Evolutionary conservation across 768 basidiomycete species (phyloP), one percentile per base, ranked within the genome.

Genomic region (Boletus rubroflammeus): DNA sequence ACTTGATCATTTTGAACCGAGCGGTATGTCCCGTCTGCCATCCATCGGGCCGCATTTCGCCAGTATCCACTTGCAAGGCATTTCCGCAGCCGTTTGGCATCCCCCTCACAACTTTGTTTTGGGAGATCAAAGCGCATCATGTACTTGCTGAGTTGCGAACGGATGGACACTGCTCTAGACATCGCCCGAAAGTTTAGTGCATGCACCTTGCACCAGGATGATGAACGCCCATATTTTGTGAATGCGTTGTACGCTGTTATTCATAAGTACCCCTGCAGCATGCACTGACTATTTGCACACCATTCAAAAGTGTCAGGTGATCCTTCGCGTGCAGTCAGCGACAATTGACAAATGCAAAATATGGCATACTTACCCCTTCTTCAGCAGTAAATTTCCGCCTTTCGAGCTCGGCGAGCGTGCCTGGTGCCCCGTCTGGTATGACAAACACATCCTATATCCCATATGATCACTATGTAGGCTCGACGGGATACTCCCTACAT

Each of bases 381-480:
- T 98, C 95, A 0, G 95, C 93, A 0, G 93, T 98, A 63, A 98
- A 98, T 68, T 98, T 98, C 53, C 97, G 76, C 47, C 93, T 79
- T 70, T 98, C 95, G 14, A 98, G 75, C 70, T 98, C 96, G 4
- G 90, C 93, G 31, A 93, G 68, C 1, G 93, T 92, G 13, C 92
- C 92, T 6, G 82, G 79, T 8, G 88, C 84, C 6, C 93, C 94
- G 3, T 93, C 90, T 4, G 89, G 86, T 51, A 91, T 90, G 25
- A 95, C 70, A 67, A 99, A 99, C 3, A 88, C 84, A 62, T 98
- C 93, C 92, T 97, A 54, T 10, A 14, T 28, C 15, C 19, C 19
- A 17, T 29, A 39, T 50, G 8, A 42, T 56, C 52, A 51, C 21
- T 21, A 46, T 34, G 45, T 10, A 35, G 28, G 26, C 25, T 4